Percentiles rank a stretch among this genome's conserved stretches.
These are phyloP conservation scores for Lachnellula hyalina DNA, from an alignment of 2,329 filamentous ascomycete genomes.

Conservation along the genomic window DNA sequence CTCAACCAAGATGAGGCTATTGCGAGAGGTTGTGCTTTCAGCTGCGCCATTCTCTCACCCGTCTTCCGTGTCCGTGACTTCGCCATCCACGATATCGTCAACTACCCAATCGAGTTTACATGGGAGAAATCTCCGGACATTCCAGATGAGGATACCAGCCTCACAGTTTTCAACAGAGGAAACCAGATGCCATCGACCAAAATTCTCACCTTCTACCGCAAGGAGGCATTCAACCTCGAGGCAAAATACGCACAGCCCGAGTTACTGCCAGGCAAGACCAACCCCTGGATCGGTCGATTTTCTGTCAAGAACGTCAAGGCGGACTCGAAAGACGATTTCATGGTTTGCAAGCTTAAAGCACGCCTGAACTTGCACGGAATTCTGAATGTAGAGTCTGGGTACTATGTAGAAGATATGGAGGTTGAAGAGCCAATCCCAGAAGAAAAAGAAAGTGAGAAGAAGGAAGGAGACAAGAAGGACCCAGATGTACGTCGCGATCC, in stretches of 20 bases:
- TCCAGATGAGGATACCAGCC: conserved; percentile 93
- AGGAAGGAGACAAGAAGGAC: conserved; percentile 54
- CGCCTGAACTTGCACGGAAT: conserved; percentile 94
- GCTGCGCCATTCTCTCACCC: conserved; percentile 93
- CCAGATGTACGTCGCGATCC: conserved; percentile 56
- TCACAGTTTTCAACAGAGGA: conserved; percentile 96
- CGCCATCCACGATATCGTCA: conserved; percentile 92
- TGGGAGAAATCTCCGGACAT: conserved; percentile 99
- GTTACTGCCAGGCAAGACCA: conserved; percentile 77
- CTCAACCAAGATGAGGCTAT: conserved; percentile 98
- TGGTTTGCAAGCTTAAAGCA: conserved; percentile 99
- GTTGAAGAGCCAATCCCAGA: conserved; percentile 88
- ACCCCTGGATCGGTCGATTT: conserved; percentile 95
- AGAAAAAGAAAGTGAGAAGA: conserved; percentile 52
- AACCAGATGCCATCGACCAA: conserved; percentile 97
- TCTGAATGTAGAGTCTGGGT: conserved; percentile 92
- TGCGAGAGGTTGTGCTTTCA: conserved; percentile 92
- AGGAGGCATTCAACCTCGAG: conserved; percentile 94
- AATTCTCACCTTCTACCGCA: conserved; percentile 98
- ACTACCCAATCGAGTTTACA: conserved; percentile 96
- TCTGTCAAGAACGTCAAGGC: conserved; percentile 97
- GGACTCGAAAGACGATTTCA: conserved; percentile 90
- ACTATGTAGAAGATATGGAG: conserved; percentile 97
- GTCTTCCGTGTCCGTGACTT: conserved; percentile 99
- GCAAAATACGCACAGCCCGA: conserved; percentile 89